These are phyloP conservation scores for Quercus engelmannii DNA, from an alignment of 306 rosid genomes.

Conservation along the genomic window DNA sequence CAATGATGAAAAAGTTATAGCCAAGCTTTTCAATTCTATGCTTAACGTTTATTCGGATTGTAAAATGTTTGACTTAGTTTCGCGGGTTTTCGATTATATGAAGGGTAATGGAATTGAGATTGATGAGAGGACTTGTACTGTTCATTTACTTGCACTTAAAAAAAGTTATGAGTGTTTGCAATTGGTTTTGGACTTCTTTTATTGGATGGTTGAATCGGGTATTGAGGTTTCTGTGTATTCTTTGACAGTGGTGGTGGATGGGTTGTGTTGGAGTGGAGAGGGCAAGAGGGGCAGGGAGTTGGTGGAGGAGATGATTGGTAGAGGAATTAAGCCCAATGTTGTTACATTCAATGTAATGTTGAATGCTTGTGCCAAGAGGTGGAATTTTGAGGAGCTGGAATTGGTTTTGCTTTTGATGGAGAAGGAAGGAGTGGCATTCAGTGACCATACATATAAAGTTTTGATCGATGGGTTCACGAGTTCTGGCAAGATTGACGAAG, in stretches of 20 bases:
- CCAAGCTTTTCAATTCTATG: constrained; percentile 21
- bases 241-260: constrained; percentile 18
- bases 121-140: constrained; percentile 29
- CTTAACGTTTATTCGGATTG: constrained; percentile 18
- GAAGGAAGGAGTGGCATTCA: constrained; percentile 19
- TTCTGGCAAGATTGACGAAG: constrained; percentile 19
- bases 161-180: constrained; percentile 9
- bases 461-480: constrained; percentile 34
- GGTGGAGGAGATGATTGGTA: constrained; percentile 26
- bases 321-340: constrained; percentile 21
- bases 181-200: constrained; percentile 17
- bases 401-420: constrained; percentile 29
- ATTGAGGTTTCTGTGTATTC: constrained; percentile 33
- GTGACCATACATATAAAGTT: constrained; percentile 2
- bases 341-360: constrained; percentile 31
- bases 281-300: constrained; percentile 24
- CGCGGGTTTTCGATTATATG: constrained; percentile 20
- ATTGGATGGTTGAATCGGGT: constrained; percentile 14
- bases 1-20: constrained; percentile 4
- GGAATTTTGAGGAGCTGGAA: constrained; percentile 32
- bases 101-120: constrained; percentile 19
- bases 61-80: constrained; percentile 12
- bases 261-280: constrained; percentile 23
- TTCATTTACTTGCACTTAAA: constrained; percentile 28
- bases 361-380: constrained; percentile 28